Evolutionary conservation across 257 asterid genomes (phyloP), one percentile per base, ranked within the genome.

Genomic region (Anisodus acutangulus): DNA sequence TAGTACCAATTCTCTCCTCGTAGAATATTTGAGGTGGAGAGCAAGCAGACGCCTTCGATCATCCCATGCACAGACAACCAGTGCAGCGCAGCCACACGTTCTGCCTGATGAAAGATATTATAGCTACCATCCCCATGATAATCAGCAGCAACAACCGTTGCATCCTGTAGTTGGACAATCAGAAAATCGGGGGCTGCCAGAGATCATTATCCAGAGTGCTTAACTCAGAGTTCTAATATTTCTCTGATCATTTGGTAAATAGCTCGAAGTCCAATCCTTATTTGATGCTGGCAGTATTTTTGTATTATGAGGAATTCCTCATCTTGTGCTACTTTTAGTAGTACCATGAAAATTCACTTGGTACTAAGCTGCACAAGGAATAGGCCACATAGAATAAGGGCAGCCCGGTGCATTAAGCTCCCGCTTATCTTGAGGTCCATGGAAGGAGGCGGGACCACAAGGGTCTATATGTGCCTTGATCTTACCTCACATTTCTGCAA

Each of bases 161-260:
- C 87, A 68, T 85, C 53, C 22, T 17, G 49, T 88, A 4, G 84
- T 76, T 15, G 87, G 49, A 55, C 69, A 82, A 53, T 84, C 86
- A 59, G 90, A 85, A 70, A 85, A 53, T 84, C 39, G 43, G n/a
- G 81, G 87, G 87, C 90, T 62, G 66, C 91, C 76, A 9, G 92
- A 88, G 69, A 84, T 35, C 63, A 60, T 84, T 84, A 80, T 85
- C 69, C 91, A 79, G 84, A 82, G 63, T 57, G 84, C 63, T 13
- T 87, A 45, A 86, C 67, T 80, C 31, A 31, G 72, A 53, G 15
- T 45, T 59, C n/a, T 5, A 35, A 55, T 31, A 12, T 8, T 51
- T 9, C 1, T 54, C 71, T 3, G 4, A n/a, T 41, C 69, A 19
- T 62, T 4, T 3, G 69, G 13, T 22, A 62, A 62, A 9, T 62